Conservation (phyloP, 176 grass and related monocot species). For the Oryza meridionalis region DNA sequence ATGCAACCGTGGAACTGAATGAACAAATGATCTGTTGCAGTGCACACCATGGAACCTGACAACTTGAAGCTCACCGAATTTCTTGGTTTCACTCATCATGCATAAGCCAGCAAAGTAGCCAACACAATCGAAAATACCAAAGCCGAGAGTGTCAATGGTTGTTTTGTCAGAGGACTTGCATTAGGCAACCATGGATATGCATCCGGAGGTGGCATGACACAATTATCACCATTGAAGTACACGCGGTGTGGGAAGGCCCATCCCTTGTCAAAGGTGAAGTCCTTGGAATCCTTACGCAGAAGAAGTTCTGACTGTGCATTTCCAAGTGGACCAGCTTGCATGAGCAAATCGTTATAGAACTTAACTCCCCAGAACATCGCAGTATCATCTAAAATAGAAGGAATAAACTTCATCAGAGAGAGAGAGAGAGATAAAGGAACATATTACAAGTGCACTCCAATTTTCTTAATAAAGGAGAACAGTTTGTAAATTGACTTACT, state of each 20-base stretch:
- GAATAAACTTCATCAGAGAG: constrained; percentile 32
- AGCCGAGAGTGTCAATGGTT: constrained; percentile 50
- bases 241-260: constrained; percentile 82
- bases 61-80: constrained; percentile 36
- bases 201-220: constrained; percentile 82
- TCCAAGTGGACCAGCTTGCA: constrained; percentile 70
- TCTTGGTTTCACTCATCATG: constrained; percentile 49
- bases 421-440: background rate
- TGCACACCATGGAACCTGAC: constrained; percentile 43
- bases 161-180: constrained; percentile 62
- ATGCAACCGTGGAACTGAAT: constrained; percentile 45
- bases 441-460: constrained; percentile 17
- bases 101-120: constrained; percentile 63
- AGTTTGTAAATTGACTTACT: constrained; percentile 63
- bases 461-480: background rate
- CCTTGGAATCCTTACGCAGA: constrained; percentile 60
- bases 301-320: constrained; percentile 84
- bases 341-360: constrained; percentile 90
- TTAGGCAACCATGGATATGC: constrained; percentile 87
- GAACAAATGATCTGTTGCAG: constrained; percentile 41
- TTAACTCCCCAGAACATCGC: constrained; percentile 96
- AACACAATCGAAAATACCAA: constrained; percentile 57
- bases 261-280: constrained; percentile 79
- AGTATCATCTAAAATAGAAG: constrained; percentile 67
- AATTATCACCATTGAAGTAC: constrained; percentile 95